Evolutionary conservation across 2,329 filamentous ascomycete genomes (phyloP), one percentile per base, ranked within the genome.

Genomic region (Leptoxyphium fumago): DNA sequence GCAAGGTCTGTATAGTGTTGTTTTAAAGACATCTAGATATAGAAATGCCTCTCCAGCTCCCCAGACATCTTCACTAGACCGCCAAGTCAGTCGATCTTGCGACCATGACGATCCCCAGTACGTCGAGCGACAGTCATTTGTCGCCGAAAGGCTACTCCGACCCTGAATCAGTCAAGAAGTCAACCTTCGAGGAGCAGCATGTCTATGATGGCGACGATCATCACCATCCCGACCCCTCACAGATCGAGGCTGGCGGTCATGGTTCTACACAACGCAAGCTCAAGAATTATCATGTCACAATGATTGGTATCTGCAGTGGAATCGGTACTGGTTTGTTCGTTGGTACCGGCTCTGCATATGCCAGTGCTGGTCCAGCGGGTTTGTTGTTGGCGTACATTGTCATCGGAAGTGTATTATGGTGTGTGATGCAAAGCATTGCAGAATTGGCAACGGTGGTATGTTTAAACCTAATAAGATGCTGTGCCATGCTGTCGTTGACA

Each of bases 261-360:
- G 50, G 49, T 11, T 30, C 38, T 10, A 52, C 50, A 11, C 50
- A 52, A 29, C 45, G 50, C 9, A 32, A 47, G 28, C 38, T 52
- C 26, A 45, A 45, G 17, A 48, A 51, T 38, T 46, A 51, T 28
- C 50, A 52, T 26, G 45, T 52, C 5, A 52, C 50, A 5, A 49
- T 50, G 44, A 52, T 52, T 41, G 50, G 50, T 32, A 51, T 52
- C 34, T 46, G 42, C 40, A 42, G 38, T 15, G 44, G 44, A 9
- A 70, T 73, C 45, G 71, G 71, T 38, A 73, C 71, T 28, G 72
- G 72, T 55, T 61, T 75, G 3, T 75, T 74, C 54, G 66, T 75
- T 41, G 68, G 70, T 29, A 66, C 66, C 36, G 71, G 71, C 21
- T 53, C 59, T 42, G 66, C 69, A 2, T 62, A 73, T 42, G 61